Evolutionary conservation across 805 yeast genomes (phyloP).

Genomic region (Lipomyces chichibuensis): DNA sequence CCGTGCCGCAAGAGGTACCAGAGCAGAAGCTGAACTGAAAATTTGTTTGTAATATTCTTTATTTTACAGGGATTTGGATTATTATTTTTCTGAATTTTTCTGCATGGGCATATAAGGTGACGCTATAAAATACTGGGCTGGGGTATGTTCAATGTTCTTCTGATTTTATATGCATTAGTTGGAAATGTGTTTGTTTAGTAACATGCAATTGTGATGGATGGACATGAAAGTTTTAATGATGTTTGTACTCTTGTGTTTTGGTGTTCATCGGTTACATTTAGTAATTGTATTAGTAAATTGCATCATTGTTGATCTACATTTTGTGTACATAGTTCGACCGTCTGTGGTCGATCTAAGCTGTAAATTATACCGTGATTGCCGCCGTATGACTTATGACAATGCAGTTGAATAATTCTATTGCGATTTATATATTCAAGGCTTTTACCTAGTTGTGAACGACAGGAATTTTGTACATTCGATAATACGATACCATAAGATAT

Average conservation of each 20-base stretch:
- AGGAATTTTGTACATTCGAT: too few species aligned
- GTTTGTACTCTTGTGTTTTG: not conserved
- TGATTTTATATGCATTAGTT: not conserved
- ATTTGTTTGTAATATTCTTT: constrained; percentile 15
- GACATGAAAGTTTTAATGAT: not conserved
- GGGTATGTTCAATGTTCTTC: not conserved
- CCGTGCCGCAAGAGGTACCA: constrained; percentile 10
- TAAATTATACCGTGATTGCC: too few species aligned
- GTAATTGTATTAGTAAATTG: too few species aligned
- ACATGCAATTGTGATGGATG: not conserved
- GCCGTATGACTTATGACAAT: too few species aligned
- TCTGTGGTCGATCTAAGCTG: too few species aligned
- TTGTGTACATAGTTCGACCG: too few species aligned
- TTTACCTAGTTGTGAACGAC: too few species aligned
- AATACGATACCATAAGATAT: too few species aligned
- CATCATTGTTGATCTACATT: too few species aligned
- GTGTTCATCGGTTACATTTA: not conserved
- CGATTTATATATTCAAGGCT: too few species aligned
- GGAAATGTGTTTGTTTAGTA: not conserved
- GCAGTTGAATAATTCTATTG: too few species aligned
- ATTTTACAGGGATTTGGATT: not conserved
- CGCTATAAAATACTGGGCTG: not conserved
- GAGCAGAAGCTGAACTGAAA: constrained; percentile 15
- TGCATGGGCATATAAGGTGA: not conserved
- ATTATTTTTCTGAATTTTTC: not conserved